Conservation (phyloP, 2,329 filamentous ascomycete genomes). For the Elsinoe perseae region DNA sequence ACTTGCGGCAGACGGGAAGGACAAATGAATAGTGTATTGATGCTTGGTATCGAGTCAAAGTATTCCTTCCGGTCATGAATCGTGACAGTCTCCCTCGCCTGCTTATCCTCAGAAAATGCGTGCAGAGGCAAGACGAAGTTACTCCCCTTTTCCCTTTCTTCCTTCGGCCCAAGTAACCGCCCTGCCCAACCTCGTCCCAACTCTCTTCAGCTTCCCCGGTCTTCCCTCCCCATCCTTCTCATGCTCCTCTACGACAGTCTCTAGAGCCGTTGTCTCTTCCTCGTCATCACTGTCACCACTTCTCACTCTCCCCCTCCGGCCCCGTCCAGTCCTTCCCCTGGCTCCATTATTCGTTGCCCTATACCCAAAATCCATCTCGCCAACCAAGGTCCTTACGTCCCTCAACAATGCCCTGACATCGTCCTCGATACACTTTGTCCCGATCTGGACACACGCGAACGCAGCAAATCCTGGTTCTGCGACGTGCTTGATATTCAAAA, state of each 20-base stretch:
- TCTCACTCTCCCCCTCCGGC: background rate
- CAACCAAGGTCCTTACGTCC: slow-evolving; percentile 58
- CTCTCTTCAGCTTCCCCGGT: background rate
- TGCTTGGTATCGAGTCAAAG: no score
- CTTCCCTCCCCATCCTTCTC: background rate
- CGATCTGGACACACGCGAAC: slow-evolving; percentile 68
- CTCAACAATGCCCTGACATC: slow-evolving; percentile 57
- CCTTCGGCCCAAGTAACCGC: background rate
- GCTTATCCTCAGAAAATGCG: no score
- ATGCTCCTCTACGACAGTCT: background rate
- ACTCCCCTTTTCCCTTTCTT: background rate
- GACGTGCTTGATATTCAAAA: slow-evolving; percentile 57
- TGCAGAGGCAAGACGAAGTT: background rate
- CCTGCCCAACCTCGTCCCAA: background rate
- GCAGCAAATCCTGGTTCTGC: slow-evolving; percentile 65
- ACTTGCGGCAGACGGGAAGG: no score
- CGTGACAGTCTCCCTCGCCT: no score
- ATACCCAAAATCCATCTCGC: slow-evolving; percentile 68
- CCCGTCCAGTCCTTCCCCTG: background rate
- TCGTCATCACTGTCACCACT: slow-evolving; percentile 5
- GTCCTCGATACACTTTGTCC: slow-evolving; percentile 59
- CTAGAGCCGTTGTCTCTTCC: background rate
- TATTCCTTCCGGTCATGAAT: no score
- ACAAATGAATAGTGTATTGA: no score
- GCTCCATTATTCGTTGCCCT: slow-evolving; percentile 42